phyloP scores from a whole-genome alignment of 352 stramenopile species.

The Thraustochytrium striatum region DNA sequence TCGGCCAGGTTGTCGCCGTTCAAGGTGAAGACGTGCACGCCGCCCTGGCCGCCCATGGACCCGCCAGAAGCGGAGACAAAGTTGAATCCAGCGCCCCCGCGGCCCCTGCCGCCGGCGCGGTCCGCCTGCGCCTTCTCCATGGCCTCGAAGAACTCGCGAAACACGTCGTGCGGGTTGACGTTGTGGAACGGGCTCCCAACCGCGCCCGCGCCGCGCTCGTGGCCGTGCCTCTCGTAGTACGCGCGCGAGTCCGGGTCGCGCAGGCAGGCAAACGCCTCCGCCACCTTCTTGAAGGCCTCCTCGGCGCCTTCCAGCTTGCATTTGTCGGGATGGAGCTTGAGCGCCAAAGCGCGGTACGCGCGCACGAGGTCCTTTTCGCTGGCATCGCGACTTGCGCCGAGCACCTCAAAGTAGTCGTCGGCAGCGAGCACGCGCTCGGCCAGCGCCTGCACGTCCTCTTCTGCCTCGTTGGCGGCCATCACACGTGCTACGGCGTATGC shows the following conservation, averaged over 20 bases:
- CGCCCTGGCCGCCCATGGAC: background rate
- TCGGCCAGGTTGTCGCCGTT: slow-evolving; percentile 3
- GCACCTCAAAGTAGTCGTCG: slow-evolving; percentile 72
- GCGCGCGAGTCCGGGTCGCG: slow-evolving; percentile 76
- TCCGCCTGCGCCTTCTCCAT: background rate
- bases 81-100: background rate
- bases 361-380: slow-evolving; percentile 82
- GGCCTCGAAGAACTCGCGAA: slow-evolving; percentile 80
- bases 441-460: background rate
- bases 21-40: background rate
- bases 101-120: background rate
- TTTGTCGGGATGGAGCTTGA: slow-evolving; percentile 82
- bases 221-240: slow-evolving; percentile 73
- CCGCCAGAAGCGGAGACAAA: background rate
- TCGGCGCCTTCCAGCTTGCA: slow-evolving; percentile 91
- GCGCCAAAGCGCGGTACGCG: slow-evolving; percentile 77
- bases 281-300: slow-evolving; percentile 94
- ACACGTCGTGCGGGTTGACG: slow-evolving; percentile 79
- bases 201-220: slow-evolving; percentile 51
- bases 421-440: background rate
- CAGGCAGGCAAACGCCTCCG: slow-evolving; percentile 84
- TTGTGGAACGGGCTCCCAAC: slow-evolving; percentile 50
- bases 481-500: too few relatives aligned
- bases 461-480: background rate
- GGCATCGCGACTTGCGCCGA: slow-evolving; percentile 65